A percentile compares a stretch with the other conserved stretches of the same genome.
Conservation (phyloP, 352 stramenopile species). For the Globisporangium paroecandrum region DNA sequence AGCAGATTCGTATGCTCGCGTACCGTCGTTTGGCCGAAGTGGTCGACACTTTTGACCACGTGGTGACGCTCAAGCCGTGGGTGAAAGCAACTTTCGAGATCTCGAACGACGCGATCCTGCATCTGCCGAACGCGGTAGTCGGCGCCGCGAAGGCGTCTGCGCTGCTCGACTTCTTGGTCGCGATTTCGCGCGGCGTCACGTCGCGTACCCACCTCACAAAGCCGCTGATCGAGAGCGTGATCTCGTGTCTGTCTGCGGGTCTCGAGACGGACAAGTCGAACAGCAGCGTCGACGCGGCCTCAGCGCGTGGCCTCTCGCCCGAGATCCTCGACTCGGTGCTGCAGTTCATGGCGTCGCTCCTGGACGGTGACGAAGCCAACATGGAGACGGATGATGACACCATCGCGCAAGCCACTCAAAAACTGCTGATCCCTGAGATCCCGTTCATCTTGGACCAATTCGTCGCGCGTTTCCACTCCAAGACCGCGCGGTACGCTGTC, state of each 20-base stretch:
- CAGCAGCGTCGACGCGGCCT: constrained; percentile 19
- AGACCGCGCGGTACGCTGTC: constrained; percentile 67
- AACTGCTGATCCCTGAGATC: constrained; percentile 66
- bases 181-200: constrained; percentile 42
- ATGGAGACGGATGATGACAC: constrained; percentile 22
- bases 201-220: constrained; percentile 38
- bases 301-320: constrained; percentile 48
- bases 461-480: constrained; percentile 76
- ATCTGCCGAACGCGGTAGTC: constrained; percentile 67
- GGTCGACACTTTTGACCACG: constrained; percentile 75
- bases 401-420: not conserved
- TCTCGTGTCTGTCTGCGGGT: constrained; percentile 66
- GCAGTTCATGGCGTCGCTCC: constrained; percentile 70
- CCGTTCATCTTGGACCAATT: constrained; percentile 79
- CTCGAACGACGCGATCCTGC: constrained; percentile 53
- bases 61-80: constrained; percentile 64
- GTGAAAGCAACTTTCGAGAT: constrained; percentile 43
- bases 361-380: constrained; percentile 65
- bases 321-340: constrained; percentile 70
- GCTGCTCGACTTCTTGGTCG: constrained; percentile 71
- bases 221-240: constrained; percentile 41
- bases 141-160: constrained; percentile 74
- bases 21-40: constrained; percentile 74
- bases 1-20: constrained; percentile 77
- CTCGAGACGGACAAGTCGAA: constrained; percentile 23